Evolutionary conservation across 2,329 filamentous ascomycete species (phyloP).

Genomic region (Aspergillus costaricaensis): DNA sequence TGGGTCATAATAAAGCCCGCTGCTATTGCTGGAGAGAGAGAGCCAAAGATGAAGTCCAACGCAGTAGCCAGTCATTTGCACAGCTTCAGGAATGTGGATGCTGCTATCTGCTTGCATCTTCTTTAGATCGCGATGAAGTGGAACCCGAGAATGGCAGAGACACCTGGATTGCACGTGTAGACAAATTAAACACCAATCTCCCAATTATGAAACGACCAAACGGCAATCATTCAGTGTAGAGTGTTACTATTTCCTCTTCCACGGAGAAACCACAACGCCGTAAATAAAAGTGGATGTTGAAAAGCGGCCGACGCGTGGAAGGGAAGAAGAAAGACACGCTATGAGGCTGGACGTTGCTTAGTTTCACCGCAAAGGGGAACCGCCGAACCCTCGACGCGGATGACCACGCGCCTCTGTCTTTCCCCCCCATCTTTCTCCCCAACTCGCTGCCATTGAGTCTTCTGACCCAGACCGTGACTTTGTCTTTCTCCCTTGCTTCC

Average conservation of each 20-base stretch:
- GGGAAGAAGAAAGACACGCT: neutral
- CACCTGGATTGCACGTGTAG: too few relatives aligned
- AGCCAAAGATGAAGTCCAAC: neutral
- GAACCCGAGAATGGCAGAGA: neutral
- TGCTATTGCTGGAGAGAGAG: too few relatives aligned
- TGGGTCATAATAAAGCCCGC: too few relatives aligned
- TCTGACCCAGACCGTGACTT: neutral
- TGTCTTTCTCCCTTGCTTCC: conserved; percentile 1
- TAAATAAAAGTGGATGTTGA: too few relatives aligned
- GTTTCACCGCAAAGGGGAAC: conserved; percentile 4
- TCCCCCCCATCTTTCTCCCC: neutral
- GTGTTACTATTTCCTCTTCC: too few relatives aligned
- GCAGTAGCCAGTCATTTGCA: neutral
- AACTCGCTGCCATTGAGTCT: conserved; percentile 9
- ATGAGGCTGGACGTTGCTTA: neutral
- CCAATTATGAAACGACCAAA: too few relatives aligned
- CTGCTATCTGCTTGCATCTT: neutral
- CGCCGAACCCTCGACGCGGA: conserved; percentile 2
- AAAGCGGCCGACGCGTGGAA: neutral
- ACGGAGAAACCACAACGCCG: too few relatives aligned
- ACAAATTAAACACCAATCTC: too few relatives aligned
- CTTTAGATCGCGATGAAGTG: neutral
- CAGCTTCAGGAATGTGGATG: neutral
- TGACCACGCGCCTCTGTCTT: neutral
- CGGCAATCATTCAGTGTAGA: too few relatives aligned